phyloP scores from a whole-genome alignment of 495 filamentous ascomycete species.

The Aspergillus egyptiacus region DNA sequence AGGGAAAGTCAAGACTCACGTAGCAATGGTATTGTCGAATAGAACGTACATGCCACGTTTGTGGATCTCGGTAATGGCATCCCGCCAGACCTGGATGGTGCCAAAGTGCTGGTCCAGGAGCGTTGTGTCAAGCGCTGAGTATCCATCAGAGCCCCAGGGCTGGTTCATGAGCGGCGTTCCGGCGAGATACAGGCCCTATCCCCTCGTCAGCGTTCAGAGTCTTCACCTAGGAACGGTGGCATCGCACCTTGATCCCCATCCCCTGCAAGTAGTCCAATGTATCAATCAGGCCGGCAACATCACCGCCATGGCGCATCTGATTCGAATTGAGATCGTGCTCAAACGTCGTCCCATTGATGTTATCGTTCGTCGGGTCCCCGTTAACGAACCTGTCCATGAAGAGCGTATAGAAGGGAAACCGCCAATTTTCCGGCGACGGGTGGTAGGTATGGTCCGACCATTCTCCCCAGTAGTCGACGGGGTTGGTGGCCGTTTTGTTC shows the following conservation, averaged over 20 bases:
- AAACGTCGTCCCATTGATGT: slow-evolving; percentile 60
- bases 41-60: slow-evolving; percentile 62
- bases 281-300: slow-evolving; percentile 57
- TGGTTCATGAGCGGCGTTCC: slow-evolving; percentile 63
- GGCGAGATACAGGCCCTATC: slow-evolving; percentile 58
- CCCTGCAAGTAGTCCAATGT: slow-evolving; percentile 68
- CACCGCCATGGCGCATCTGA: slow-evolving; percentile 69
- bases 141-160: slow-evolving; percentile 64
- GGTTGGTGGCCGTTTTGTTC: slow-evolving; percentile 49
- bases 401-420: slow-evolving; percentile 64
- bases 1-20: slow-evolving; percentile 36
- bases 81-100: slow-evolving; percentile 53
- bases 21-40: slow-evolving; percentile 67
- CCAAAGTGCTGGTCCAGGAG: slow-evolving; percentile 65
- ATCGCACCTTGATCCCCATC: slow-evolving; percentile 60
- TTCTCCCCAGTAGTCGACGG: slow-evolving; percentile 50
- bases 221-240: no score
- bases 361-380: slow-evolving; percentile 64
- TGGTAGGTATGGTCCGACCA: slow-evolving; percentile 41
- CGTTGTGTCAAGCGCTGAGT: slow-evolving; percentile 62
- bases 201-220: neutral
- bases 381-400: slow-evolving; percentile 67
- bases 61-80: slow-evolving; percentile 59
- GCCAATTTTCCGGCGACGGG: slow-evolving; percentile 60
- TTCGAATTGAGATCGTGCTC: slow-evolving; percentile 63